These are phyloP conservation scores for Cyclotella kingstonii DNA, from an alignment of 108 stramenopile genomes.

Conservation along the genomic window DNA sequence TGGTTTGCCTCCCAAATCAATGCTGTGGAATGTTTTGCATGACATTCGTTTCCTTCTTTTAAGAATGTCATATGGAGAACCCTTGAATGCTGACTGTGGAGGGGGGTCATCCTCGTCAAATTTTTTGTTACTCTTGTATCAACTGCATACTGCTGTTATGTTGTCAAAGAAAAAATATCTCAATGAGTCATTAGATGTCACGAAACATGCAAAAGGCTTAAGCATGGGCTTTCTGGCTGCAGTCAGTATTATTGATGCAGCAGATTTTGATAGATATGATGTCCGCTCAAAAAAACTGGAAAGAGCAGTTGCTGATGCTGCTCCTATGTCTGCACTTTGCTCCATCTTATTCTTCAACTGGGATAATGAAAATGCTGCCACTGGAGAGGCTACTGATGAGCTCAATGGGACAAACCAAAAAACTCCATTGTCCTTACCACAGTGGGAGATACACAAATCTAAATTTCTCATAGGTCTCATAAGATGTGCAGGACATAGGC, in stretches of 20 bases:
- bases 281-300: slow-evolving; percentile 35
- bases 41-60: slow-evolving; percentile 75
- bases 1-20: slow-evolving; percentile 69
- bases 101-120: slow-evolving; percentile 85
- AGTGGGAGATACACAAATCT: slow-evolving; percentile 65
- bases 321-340: slow-evolving; percentile 74
- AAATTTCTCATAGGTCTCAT: slow-evolving; percentile 72
- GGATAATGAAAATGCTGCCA: slow-evolving; percentile 41
- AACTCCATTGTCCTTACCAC: slow-evolving; percentile 51
- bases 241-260: slow-evolving; percentile 45
- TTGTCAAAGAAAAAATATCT: slow-evolving; percentile 69
- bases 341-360: slow-evolving; percentile 72
- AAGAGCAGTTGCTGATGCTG: slow-evolving; percentile 69
- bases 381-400: slow-evolving; percentile 5
- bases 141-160: slow-evolving; percentile 70
- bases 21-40: slow-evolving; percentile 73
- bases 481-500: slow-evolving; percentile 72
- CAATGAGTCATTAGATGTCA: slow-evolving; percentile 55
- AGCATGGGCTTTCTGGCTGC: slow-evolving; percentile 74
- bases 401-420: slow-evolving; percentile 3
- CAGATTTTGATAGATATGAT: slow-evolving; percentile 34
- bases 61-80: slow-evolving; percentile 77
- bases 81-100: slow-evolving; percentile 74
- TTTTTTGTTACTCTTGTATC: slow-evolving; percentile 60
- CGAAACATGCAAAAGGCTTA: slow-evolving; percentile 61